Conservation (phyloP, 225 moss, liverwort and hornwort species). For the Neckera pumila region DNA sequence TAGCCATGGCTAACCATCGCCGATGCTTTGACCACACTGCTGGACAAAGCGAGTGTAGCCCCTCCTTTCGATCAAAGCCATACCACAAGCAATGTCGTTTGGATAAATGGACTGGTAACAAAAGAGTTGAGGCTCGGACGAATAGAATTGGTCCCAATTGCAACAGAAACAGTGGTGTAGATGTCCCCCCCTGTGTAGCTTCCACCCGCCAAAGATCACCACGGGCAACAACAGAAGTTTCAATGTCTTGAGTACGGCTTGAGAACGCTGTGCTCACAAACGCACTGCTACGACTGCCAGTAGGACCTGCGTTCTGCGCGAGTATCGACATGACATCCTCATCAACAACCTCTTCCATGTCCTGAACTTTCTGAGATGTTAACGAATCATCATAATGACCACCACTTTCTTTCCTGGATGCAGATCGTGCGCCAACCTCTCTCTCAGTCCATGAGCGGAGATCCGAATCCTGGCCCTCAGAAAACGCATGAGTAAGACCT, state of each 20-base stretch:
- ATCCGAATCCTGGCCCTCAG: slow-evolving; percentile 9
- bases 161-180: slow-evolving; percentile 51
- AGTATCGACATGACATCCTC: slow-evolving; percentile 18
- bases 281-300: slow-evolving; percentile 46
- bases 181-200: slow-evolving; percentile 56
- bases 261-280: slow-evolving; percentile 63
- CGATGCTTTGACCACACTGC: slow-evolving; percentile 78
- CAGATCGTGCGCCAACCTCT: background rate
- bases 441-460: background rate
- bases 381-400: background rate
- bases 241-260: slow-evolving; percentile 59
- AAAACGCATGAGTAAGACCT: background rate
- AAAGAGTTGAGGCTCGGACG: slow-evolving; percentile 62
- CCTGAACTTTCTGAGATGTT: background rate
- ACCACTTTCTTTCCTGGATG: background rate
- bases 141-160: slow-evolving; percentile 66
- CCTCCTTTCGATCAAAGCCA: slow-evolving; percentile 74
- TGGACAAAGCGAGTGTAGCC: slow-evolving; percentile 63
- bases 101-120: slow-evolving; percentile 57
- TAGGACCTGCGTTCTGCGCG: slow-evolving; percentile 16
- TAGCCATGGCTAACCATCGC: slow-evolving; percentile 73
- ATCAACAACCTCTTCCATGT: slow-evolving; percentile 14
- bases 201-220: slow-evolving; percentile 73
- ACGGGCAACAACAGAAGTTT: slow-evolving; percentile 60
- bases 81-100: slow-evolving; percentile 71